Evolutionary conservation across 2,329 filamentous ascomycete genomes (phyloP), one percentile per base, ranked within the genome.

Genomic region (Claviceps digitariae): DNA sequence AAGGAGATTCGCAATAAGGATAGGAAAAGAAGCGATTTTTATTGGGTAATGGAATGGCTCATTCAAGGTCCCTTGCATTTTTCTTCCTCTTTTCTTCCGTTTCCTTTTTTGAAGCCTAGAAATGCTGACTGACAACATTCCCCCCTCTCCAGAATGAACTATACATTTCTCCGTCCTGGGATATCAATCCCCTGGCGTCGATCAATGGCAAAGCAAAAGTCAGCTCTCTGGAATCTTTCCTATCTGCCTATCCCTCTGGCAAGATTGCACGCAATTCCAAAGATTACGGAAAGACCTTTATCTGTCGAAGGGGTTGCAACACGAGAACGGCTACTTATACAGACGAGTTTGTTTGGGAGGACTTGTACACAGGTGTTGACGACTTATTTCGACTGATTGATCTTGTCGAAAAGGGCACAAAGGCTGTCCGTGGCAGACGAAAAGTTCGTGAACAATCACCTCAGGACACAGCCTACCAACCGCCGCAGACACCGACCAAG

Each of bases 181-280:
- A 98, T 63, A 73, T 86, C 54, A 97, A 96, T 63, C 83, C 91
- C 8, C 72, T 98, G 27, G 81, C 80, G 1, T 91, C 90, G 0
- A 94, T 98, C 69, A 95, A 93, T 63, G 91, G 90, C 51, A 94
- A 86, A 61, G 93, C 90, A 0, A 82, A 73, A 17, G 77, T 98
- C 44, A 75, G 93, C 68, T 97, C 91, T 0, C 74, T 78, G 27
- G 74, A 81, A 9, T 73, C 72, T 0, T 97, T 91, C 66, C 73
- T 77, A 40, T 70, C 77, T 17, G 75, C 74, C 57, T 90, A 90
- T 62, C 90, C 93, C 0, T 81, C 73, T 36, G 90, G 89, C 29
- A 83, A 80, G 57, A 76, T 94, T 2, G 83, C 88, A 2, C 83
- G 84, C 56, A 82, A 76, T 48, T 82, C 87, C 2, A 79, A 79